Percentiles rank a stretch among this genome's conserved stretches.
Evolutionary conservation across 2,329 filamentous ascomycete genomes (phyloP).

Genomic region (Cordyceps sp.): DNA sequence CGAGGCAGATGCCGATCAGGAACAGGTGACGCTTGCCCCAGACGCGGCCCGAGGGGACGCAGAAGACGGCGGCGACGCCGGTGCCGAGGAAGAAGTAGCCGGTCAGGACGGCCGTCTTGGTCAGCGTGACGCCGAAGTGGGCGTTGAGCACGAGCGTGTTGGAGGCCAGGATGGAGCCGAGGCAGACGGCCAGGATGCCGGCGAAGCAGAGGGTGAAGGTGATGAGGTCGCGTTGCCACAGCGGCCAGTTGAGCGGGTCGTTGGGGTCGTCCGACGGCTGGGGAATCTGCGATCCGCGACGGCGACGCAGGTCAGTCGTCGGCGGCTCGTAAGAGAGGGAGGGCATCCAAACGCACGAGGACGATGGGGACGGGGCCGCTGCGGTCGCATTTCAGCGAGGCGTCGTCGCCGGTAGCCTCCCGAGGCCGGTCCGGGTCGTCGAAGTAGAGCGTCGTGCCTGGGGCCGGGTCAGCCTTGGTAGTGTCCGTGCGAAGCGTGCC

Average conservation of each 20-base stretch:
- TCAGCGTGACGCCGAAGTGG: constrained; percentile 49
- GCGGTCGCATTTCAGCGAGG: constrained; percentile 53
- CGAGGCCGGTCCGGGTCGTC: constrained; percentile 37
- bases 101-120: constrained; percentile 65
- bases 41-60: constrained; percentile 73
- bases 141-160: constrained; percentile 67
- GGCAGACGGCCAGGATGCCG: constrained; percentile 67
- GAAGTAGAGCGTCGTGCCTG: constrained; percentile 49
- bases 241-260: constrained; percentile 72
- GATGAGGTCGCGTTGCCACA: constrained; percentile 73
- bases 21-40: constrained; percentile 91
- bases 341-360: constrained; percentile 36
- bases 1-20: constrained; percentile 55
- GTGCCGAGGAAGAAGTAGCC: constrained; percentile 78
- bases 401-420: constrained; percentile 19
- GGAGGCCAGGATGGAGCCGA: constrained; percentile 75
- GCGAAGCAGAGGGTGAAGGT: constrained; percentile 62
- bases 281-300: constrained; percentile 41
- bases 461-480: too few relatives aligned
- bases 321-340: too few relatives aligned
- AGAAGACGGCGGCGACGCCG: constrained; percentile 65
- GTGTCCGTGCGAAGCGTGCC: too few relatives aligned
- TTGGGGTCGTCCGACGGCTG: constrained; percentile 86
- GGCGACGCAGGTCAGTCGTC: too few relatives aligned
- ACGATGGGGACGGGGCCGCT: constrained; percentile 55